Conservation (phyloP, 2,329 filamentous ascomycete species). For the Xylariaceae sp. region DNA sequence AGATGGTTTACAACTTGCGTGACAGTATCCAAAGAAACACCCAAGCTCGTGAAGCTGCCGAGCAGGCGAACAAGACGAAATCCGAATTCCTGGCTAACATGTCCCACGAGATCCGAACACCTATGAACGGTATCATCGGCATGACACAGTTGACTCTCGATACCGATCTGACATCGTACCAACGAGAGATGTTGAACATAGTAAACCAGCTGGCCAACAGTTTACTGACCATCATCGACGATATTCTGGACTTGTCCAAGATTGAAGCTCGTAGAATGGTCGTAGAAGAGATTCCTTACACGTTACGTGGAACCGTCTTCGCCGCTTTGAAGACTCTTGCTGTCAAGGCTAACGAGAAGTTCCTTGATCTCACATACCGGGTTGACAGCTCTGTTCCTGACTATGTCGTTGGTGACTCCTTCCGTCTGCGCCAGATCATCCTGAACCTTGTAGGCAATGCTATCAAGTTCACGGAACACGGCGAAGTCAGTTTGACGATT, state of each 20-base stretch:
- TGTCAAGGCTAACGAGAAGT: conserved; percentile 96
- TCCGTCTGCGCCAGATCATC: conserved; percentile 93
- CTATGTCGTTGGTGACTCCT: conserved; percentile 92
- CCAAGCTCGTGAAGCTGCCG: conserved; percentile 88
- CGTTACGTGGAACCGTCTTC: conserved; percentile 88
- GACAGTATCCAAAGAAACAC: conserved; percentile 97
- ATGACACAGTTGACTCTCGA: conserved; percentile 97
- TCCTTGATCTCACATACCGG: conserved; percentile 84
- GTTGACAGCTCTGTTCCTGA: conserved; percentile 92
- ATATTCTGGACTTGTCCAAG: conserved; percentile 68
- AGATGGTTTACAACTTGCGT: conserved; percentile 93
- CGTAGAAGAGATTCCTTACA: conserved; percentile 96
- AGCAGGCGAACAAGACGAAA: conserved; percentile 95
- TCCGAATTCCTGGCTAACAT: conserved; percentile 98
- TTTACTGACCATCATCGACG: conserved; percentile 92
- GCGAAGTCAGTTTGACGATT: conserved; percentile 93
- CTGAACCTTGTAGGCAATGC: conserved; percentile 96
- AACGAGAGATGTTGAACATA: conserved; percentile 97
- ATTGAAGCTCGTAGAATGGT: conserved; percentile 97
- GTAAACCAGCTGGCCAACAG: conserved; percentile 96
- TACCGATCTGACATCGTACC: conserved; percentile 88
- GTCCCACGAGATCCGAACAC: conserved; percentile 96
- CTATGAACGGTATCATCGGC: conserved; percentile 95
- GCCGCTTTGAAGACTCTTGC: conserved; percentile 94
- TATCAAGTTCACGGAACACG: conserved; percentile 97